Evolutionary conservation across 306 rosid species (phyloP), one percentile per base, ranked within the genome.

Genomic region (Ziziphus jujuba): DNA sequence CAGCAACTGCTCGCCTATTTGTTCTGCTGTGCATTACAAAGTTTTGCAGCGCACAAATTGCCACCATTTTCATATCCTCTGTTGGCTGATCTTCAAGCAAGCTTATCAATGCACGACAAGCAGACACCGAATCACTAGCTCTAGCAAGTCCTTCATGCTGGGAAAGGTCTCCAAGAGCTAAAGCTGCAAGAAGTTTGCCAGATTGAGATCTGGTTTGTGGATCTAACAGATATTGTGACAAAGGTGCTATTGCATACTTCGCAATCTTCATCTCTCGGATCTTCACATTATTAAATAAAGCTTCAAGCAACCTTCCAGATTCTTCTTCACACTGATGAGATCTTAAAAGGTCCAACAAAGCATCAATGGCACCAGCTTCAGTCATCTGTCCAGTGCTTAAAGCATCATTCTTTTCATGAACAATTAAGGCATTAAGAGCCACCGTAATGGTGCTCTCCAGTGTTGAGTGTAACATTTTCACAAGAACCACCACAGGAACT

Each of bases 11-110:
- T 58, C 98, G 89, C 79, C 97, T 79, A 71, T 93, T 93, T 11
- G 98, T 90, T 88, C 95, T 83, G 82, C 98, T 90, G 79, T 77
- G 87, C 97, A 93, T 88, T 84, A 90, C 97, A 67, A 93, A 93
- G 83, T 90, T 93, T 76, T 93, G 98, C 84, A 93, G 77, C 12
- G 97, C 98, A 72, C 98, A 93, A 63, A 86, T 86, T 49, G 98
- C 87, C 67, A 93, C 98, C 91, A 77, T 81, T 80, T 75, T 85
- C 98, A 93, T 90, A 84, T 90, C 98, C 87, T 93, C 98, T 40
- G 96, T 87, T 21, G 93, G 85, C 77, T 90, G 96, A 73, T 92
- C 98, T 74, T 92, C 98, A 74, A 92, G 96, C 84, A 93, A 80
- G 72, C 95, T 88, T 81, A 90, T 72, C 79, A 93, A 80, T 43